Conservation (phyloP, 305 asterid species). For the Andrographis paniculata region DNA sequence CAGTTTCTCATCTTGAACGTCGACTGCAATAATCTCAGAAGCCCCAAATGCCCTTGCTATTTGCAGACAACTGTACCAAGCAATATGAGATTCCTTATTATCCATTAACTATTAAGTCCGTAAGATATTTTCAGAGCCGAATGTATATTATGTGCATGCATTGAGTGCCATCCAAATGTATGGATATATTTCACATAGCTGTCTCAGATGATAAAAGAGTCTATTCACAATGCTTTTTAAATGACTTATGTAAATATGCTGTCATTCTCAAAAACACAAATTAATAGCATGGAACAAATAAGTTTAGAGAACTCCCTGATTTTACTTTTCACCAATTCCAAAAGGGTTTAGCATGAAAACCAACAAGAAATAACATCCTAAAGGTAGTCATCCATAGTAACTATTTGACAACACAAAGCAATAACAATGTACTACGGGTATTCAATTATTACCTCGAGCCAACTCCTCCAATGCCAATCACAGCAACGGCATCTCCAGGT, state of each 20-base stretch:
- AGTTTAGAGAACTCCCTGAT: background rate
- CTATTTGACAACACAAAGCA: constrained; percentile 1
- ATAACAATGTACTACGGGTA: constrained; percentile 4
- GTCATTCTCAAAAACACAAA: no score
- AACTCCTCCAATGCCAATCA: constrained; percentile 96
- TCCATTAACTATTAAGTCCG: no score
- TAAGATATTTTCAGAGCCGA: no score
- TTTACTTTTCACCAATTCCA: background rate
- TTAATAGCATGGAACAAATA: constrained; percentile 1
- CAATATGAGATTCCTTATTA: no score
- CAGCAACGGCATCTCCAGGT: constrained; percentile 88
- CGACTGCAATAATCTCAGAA: constrained; percentile 91
- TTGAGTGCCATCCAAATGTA: constrained; percentile 9
- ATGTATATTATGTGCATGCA: no score
- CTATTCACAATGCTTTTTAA: background rate
- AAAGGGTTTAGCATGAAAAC: background rate
- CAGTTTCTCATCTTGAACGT: constrained; percentile 87
- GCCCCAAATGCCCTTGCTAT: constrained; percentile 98
- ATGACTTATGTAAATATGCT: no score
- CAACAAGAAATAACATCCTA: background rate
- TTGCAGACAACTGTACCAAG: constrained; percentile 78
- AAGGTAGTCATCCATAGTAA: background rate
- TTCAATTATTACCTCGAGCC: constrained; percentile 74
- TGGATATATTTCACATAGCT: no score
- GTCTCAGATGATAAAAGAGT: no score